Evolutionary conservation across 768 basidiomycete species (phyloP), one percentile per base, ranked within the genome.

Genomic region (Lactifluus subvellereus): DNA sequence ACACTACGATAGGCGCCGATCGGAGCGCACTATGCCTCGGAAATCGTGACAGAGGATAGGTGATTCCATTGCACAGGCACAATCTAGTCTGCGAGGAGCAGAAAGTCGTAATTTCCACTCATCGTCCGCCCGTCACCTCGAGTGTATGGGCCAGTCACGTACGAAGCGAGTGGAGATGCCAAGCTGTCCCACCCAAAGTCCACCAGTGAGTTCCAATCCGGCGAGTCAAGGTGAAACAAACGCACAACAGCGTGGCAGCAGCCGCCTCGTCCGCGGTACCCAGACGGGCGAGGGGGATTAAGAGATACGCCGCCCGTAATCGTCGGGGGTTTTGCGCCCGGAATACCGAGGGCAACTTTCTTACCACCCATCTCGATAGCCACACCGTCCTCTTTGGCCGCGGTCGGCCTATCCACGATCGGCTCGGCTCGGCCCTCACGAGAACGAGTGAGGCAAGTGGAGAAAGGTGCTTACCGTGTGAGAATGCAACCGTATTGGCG

Each of bases 281-380:
- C 16, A 84, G 83, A 55, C 90, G 78, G 45, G 82, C 77, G 30
- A 94, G 80, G n/a, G 93, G 87, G 69, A 87, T 81, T 63, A 74
- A 72, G 51, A 72, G 71, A 71, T 80, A 82, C 22, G 1, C 78
- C 73, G 3, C 73, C 68, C 48, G 71, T 62, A n/a, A 69, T 69
- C 30, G 71, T 71, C 2, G 72, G 71, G 0, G 78, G 74, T 59
- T 74, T 77, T 3, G 78, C 82, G 16, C 78, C 79, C 3, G 91
- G 91, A 61, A 94, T 84, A 62, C 91, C 92, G 9, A 94, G 79
- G 8, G 88, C 84, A 64, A 94, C 88, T 71, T 87, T 86, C 80
- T 92, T 88, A 4, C 91, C 92, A 65, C 84, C 84, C 54, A 93
- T 86, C 71, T 87, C 85, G 71, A 94, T 91, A 51, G 79, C 79